Evolutionary conservation across 305 asterid genomes (phyloP), one percentile per base, ranked within the genome.

Genomic region (Fraxinus dipetala): DNA sequence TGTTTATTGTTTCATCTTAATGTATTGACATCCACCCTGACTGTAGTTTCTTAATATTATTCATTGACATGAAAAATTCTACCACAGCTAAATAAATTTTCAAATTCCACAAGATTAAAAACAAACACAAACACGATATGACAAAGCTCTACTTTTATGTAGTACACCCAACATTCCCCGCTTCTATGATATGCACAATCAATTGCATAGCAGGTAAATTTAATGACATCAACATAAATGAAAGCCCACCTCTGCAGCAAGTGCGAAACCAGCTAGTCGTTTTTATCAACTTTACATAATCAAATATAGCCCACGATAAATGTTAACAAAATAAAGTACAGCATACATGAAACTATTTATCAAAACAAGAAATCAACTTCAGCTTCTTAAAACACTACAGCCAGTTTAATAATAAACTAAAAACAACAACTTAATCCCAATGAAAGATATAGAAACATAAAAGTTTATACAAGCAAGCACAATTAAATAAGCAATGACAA

Each of bases 311-410:
- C 67, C 67, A n/a, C 3, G 10, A 56, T 56, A 56, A 56, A 56
- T 18, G 26, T 18, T n/a, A 79, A 4, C 6, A 59, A 28, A 40
- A 82, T 43, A 51, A 32, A 45, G 26, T 67, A 35, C 72, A 85
- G 7, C 22, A 20, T 35, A 43, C 28, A 70, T 36, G 16, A 38
- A 54, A 28, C 72, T 30, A 9, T 22, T 9, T 40, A 78, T 1
- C 65, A 28, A 81, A 14, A 72, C 35, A 79, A 61, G 14, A 43
- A 85, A 79, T 76, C 34, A 79, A 75, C 59, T 24, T 30, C 51
- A 32, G 54, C 73, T 72, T 69, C 72, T 38, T 6, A 81, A 32
- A 67, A 61, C 31, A 2, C 61, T 31, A 72, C 1, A 56, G 4
- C 28, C 11, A 56, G 11, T 56, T n/a, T 56, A 18, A 56, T 56